Evolutionary conservation across 257 asterid genomes (phyloP).

Genomic region (Solanum habrochaites): DNA sequence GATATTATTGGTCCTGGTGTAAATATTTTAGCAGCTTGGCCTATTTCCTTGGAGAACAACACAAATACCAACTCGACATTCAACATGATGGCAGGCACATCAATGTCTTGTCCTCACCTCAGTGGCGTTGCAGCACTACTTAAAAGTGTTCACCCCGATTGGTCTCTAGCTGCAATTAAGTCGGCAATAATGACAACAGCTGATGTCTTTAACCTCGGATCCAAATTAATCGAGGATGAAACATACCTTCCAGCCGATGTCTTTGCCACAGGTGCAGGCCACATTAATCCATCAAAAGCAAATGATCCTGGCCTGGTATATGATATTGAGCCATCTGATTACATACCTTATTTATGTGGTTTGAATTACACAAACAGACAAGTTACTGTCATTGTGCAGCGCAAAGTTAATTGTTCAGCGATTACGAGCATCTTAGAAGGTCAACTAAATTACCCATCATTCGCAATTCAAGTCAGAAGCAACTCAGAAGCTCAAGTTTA

Average conservation of each 20-base stretch:
- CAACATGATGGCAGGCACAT: conserved; percentile 17
- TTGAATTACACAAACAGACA: conserved; percentile 4
- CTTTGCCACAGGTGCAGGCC: conserved; percentile 27
- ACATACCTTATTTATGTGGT: conserved; percentile 21
- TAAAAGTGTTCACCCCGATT: conserved; percentile 14
- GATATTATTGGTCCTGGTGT: conserved; percentile 24
- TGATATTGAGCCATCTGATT: conserved; percentile 5
- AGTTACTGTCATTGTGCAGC: neutral
- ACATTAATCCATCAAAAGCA: conserved; percentile 20
- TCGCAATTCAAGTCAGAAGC: neutral
- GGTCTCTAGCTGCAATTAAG: conserved; percentile 30
- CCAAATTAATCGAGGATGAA: neutral
- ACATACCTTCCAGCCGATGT: neutral
- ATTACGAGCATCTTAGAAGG: conserved; percentile 2
- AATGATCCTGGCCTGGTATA: conserved; percentile 24
- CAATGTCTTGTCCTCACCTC: conserved; percentile 31
- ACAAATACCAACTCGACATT: neutral
- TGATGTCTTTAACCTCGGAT: neutral
- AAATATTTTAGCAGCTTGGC: conserved; percentile 26
- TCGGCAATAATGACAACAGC: conserved; percentile 29
- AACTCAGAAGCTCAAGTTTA: neutral
- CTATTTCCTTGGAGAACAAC: neutral
- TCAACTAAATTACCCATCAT: conserved; percentile 30
- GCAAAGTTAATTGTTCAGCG: neutral
- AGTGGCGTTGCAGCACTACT: conserved; percentile 25